A percentile compares a stretch with the other conserved stretches of the same genome.
These are phyloP conservation scores for Tuber umbilicatum DNA, from an alignment of 495 filamentous ascomycete species.

Conservation along the genomic window DNA sequence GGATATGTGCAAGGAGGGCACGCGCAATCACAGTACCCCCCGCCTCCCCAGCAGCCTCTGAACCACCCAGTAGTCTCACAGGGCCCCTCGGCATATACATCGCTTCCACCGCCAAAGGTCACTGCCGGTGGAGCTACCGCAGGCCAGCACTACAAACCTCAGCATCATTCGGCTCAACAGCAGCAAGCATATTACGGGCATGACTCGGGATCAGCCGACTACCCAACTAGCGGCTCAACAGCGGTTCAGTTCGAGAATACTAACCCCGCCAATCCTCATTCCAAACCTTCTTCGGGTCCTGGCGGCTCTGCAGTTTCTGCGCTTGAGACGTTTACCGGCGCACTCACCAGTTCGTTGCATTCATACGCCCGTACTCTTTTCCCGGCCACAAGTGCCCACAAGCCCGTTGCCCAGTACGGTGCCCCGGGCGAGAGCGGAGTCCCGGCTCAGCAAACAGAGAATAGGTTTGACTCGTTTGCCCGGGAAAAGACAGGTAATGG, in stretches of 20 bases:
- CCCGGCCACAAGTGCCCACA: slow-evolving; percentile 31
- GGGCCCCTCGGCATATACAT: not conserved
- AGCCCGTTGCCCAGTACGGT: slow-evolving; percentile 8
- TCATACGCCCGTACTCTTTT: slow-evolving; percentile 37
- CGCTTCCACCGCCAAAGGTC: slow-evolving; percentile 2
- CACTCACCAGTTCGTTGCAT: slow-evolving; percentile 35
- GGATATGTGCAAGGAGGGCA: not conserved
- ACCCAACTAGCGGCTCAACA: not conserved
- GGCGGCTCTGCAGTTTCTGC: slow-evolving; percentile 8
- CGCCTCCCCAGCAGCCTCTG: not conserved
- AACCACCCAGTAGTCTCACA: not conserved
- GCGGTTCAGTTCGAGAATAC: not conserved
- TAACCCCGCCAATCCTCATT: slow-evolving; percentile 10
- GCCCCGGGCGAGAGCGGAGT: slow-evolving; percentile 20
- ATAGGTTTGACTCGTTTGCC: slow-evolving; percentile 79
- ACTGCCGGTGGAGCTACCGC: not conserved
- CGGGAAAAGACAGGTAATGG: slow-evolving; percentile 59
- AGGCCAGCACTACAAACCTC: slow-evolving; percentile 23
- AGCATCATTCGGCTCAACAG: slow-evolving; percentile 29
- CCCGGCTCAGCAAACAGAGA: slow-evolving; percentile 44
- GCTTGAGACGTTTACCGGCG: slow-evolving; percentile 34
- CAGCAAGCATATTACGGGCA: slow-evolving; percentile 20
- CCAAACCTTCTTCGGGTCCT: slow-evolving; percentile 11
- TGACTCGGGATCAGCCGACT: slow-evolving; percentile 3
- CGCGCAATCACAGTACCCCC: slow-evolving; percentile 7